Evolutionary conservation across 805 yeast species (phyloP).

Genomic region (Candida cerambycidarum): DNA sequence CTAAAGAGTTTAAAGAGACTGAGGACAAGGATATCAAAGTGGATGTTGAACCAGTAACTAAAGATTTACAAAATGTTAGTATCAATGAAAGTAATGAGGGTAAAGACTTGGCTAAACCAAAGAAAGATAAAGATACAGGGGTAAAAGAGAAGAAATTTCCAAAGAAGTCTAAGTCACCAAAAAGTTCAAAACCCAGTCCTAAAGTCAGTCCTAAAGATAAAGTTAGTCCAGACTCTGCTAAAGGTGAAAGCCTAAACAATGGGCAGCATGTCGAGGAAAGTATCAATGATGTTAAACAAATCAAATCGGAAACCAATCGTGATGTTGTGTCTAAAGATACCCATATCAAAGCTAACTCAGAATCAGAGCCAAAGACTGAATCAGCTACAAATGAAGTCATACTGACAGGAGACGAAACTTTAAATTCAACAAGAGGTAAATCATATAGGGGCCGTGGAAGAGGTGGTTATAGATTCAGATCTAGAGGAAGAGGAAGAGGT

Average conservation of each 20-base stretch:
- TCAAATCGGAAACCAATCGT: too few relatives aligned
- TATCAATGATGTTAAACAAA: too few relatives aligned
- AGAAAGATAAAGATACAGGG: neutral
- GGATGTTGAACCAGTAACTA: neutral
- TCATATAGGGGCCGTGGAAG: constrained; percentile 11
- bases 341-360: neutral
- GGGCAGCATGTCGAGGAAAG: too few relatives aligned
- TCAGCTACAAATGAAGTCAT: too few relatives aligned
- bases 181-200: neutral
- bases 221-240: neutral
- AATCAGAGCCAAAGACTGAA: neutral
- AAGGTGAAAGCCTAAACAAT: too few relatives aligned
- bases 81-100: neutral
- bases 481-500: constrained; percentile 21
- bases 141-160: neutral
- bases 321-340: too few relatives aligned
- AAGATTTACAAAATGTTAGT: neutral
- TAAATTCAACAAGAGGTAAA: neutral
- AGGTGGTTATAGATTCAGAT: constrained; percentile 17
- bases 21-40: too few relatives aligned
- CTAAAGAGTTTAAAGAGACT: neutral
- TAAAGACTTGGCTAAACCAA: neutral
- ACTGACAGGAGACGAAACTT: too few relatives aligned
- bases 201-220: neutral
- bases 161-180: neutral